Conservation (phyloP, 129 eudicot genomes). For the Flaveria robusta region DNA sequence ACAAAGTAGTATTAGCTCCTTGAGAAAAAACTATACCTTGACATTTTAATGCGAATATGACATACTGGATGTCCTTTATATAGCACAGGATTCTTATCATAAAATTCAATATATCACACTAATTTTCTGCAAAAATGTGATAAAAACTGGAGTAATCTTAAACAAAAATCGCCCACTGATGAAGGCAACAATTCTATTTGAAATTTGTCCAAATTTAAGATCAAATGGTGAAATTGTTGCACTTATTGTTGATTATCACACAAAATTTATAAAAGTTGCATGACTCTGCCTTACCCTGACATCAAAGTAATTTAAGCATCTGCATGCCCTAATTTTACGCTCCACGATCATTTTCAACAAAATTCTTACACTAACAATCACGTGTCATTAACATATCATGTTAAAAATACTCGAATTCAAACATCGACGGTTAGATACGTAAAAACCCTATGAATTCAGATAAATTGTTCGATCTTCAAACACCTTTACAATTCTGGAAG, state of each 20-base stretch:
- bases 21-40: neutral
- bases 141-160: neutral
- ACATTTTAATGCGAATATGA: neutral
- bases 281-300: neutral
- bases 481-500: neutral
- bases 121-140: neutral
- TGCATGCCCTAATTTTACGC: slow-evolving; percentile 8
- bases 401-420: neutral
- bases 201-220: neutral
- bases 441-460: neutral
- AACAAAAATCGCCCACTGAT: neutral
- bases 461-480: slow-evolving; percentile 7
- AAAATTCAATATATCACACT: neutral
- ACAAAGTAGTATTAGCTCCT: neutral
- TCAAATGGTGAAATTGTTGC: neutral
- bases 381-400: neutral
- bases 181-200: neutral
- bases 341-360: neutral
- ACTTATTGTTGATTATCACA: neutral
- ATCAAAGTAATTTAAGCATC: neutral
- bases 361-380: slow-evolving; percentile 12
- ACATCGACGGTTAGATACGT: slow-evolving; percentile 8
- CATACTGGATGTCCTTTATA: neutral
- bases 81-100: neutral
- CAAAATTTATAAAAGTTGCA: neutral